Conservation (phyloP, 2,329 filamentous ascomycete genomes). For the Trichoderma aggressivum region DNA sequence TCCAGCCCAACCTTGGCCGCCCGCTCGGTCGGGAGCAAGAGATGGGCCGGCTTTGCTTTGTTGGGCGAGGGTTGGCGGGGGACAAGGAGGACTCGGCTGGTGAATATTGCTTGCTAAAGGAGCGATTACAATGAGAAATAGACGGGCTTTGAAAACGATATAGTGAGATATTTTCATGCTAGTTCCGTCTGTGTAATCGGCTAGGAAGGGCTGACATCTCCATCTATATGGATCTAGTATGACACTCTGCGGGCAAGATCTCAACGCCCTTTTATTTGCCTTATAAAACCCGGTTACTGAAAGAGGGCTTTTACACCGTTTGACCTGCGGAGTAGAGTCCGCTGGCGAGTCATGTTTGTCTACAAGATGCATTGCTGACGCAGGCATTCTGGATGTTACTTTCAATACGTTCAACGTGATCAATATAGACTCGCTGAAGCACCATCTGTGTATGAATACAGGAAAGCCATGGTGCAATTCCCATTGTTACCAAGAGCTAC, state of each 20-base stretch:
- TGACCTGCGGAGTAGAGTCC: not conserved
- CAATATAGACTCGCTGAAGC: not conserved
- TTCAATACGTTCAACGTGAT: not conserved
- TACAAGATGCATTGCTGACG: not conserved
- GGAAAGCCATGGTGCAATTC: not conserved
- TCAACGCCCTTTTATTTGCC: not conserved
- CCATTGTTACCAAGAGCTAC: not conserved
- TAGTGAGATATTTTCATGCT: not conserved
- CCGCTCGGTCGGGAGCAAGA: slow-evolving; percentile 13
- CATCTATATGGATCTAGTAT: not conserved
- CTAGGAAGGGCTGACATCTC: not conserved
- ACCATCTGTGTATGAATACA: not conserved
- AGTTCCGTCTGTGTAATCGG: not conserved
- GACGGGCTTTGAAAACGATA: not conserved
- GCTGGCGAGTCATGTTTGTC: not conserved
- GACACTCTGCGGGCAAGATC: not conserved
- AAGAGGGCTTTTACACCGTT: not conserved
- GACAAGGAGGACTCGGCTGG: not conserved
- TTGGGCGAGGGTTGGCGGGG: not conserved
- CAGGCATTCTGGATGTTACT: not conserved
- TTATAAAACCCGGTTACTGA: not conserved
- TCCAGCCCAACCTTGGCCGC: not conserved
- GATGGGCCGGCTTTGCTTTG: slow-evolving; percentile 2
- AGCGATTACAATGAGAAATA: not conserved
- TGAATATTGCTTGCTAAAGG: not conserved